phyloP scores from a whole-genome alignment of 345 rosid genomes.

The Eucalyptus cloeziana region DNA sequence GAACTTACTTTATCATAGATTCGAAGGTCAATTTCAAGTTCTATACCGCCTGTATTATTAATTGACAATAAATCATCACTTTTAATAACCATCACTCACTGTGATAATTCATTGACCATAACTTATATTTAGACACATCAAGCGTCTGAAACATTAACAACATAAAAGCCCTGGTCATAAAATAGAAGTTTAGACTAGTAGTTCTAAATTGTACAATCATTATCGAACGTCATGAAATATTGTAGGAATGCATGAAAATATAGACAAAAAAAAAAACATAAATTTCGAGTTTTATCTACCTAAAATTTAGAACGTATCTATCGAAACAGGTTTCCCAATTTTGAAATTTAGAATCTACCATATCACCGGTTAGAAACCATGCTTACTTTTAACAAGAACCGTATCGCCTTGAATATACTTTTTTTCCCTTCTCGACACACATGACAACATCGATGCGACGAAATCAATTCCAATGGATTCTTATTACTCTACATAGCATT shows the following conservation, averaged over 20 bases:
- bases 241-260: accelerated
- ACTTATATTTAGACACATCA: accelerated
- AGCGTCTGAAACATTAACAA: no score
- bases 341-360: no score
- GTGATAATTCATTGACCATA: accelerated
- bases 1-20: accelerated
- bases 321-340: accelerated
- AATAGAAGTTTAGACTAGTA: no score
- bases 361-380: accelerated
- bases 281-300: no score
- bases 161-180: no score
- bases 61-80: no score
- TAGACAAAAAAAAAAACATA: no score
- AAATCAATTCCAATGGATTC: neutral
- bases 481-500: neutral
- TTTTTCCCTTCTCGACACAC: neutral
- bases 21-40: accelerated
- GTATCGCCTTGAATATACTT: accelerated
- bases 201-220: no score
- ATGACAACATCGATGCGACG: neutral
- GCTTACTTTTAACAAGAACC: accelerated
- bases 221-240: no score
- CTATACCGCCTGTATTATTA: accelerated
- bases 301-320: accelerated
- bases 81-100: accelerated